Percentiles rank a stretch among this genome's conserved stretches.
These are phyloP conservation scores for Cryptosporidium parvum DNA, from an alignment of 169 alveolate genomes.

Conservation along the genomic window DNA sequence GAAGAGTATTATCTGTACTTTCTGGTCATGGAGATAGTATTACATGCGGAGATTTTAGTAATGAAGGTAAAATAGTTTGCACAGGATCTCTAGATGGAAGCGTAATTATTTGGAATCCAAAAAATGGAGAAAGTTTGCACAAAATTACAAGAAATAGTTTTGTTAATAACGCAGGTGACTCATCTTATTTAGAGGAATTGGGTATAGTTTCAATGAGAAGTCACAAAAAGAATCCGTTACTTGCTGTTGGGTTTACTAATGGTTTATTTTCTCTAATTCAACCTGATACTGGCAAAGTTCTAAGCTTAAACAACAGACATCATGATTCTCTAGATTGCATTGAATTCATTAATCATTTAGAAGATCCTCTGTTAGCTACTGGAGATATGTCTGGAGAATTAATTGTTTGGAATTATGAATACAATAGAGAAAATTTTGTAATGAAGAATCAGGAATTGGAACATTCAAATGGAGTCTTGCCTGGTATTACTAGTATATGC, in stretches of 20 bases:
- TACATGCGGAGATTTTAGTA: slow-evolving; percentile 76
- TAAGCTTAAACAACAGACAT: slow-evolving; percentile 52
- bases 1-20: slow-evolving; percentile 74
- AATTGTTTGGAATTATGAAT: slow-evolving; percentile 60
- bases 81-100: slow-evolving; percentile 78
- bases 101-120: slow-evolving; percentile 76
- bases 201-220: slow-evolving; percentile 63
- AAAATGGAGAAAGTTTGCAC: slow-evolving; percentile 65
- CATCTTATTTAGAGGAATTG: slow-evolving; percentile 9
- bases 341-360: slow-evolving; percentile 17
- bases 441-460: slow-evolving; percentile 46
- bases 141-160: slow-evolving; percentile 26
- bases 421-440: slow-evolving; percentile 14
- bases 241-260: slow-evolving; percentile 52
- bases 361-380: slow-evolving; percentile 51
- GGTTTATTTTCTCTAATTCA: slow-evolving; percentile 53
- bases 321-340: slow-evolving; percentile 31
- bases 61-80: slow-evolving; percentile 70
- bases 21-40: slow-evolving; percentile 75
- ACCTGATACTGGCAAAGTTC: slow-evolving; percentile 73
- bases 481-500: slow-evolving; percentile 56
- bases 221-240: slow-evolving; percentile 25
- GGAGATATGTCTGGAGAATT: slow-evolving; percentile 67
- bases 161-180: slow-evolving; percentile 1
- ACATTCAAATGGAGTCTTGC: slow-evolving; percentile 54